A percentile compares a stretch with the other conserved stretches of the same genome.
Evolutionary conservation across 257 asterid species (phyloP).

Genomic region (Cinchona pubescens): DNA sequence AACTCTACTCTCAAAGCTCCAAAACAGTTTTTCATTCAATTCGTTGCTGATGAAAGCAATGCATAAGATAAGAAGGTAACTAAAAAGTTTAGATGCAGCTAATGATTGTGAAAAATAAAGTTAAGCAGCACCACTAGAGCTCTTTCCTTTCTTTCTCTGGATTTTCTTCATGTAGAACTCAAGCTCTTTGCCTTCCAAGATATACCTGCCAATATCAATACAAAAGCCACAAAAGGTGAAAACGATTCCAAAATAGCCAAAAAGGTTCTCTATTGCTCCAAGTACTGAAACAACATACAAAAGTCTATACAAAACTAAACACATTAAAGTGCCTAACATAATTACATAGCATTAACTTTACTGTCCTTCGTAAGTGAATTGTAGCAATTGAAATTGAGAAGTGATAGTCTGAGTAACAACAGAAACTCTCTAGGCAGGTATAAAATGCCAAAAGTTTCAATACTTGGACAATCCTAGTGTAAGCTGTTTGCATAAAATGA

Average conservation of each 20-base stretch:
- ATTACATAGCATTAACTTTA: background rate
- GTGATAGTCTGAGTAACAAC: background rate
- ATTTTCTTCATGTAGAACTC: no score
- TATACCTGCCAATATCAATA: no score
- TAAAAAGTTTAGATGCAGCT: background rate
- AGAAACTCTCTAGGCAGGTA: background rate
- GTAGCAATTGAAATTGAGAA: background rate
- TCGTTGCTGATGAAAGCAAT: background rate
- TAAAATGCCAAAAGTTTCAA: background rate
- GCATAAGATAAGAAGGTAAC: background rate
- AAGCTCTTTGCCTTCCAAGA: no score
- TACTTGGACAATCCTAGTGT: constrained; percentile 20
- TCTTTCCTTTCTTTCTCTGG: no score
- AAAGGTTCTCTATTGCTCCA: background rate
- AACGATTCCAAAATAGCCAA: no score
- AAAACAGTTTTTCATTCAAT: background rate
- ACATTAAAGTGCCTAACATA: background rate
- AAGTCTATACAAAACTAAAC: background rate
- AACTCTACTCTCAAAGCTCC: background rate
- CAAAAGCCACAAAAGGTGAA: no score
- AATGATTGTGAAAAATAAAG: background rate
- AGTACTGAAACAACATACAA: background rate
- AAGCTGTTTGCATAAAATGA: no score
- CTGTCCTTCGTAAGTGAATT: background rate
- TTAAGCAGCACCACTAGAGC: no score